A percentile compares a stretch with the other conserved stretches of the same genome.
Conservation (phyloP, 1,139 yeast genomes). For the Blastobotrys aristatus region DNA sequence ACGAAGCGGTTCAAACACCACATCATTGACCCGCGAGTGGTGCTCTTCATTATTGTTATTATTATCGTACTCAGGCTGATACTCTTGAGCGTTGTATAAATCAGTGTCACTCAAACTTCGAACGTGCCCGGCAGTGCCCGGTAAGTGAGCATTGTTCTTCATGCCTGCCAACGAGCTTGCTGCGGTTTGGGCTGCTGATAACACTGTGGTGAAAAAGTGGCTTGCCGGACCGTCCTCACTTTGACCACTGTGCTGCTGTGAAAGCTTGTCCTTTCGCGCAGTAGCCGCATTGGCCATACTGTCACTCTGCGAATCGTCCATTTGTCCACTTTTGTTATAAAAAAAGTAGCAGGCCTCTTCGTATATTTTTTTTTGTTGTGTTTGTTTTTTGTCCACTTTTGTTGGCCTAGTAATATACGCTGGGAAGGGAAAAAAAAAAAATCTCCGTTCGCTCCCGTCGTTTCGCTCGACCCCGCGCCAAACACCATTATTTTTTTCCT, state of each 20-base stretch:
- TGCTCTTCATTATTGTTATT: not conserved
- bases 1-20: slow-evolving; percentile 56
- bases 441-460: no score
- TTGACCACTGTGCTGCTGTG: not conserved
- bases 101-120: slow-evolving; percentile 14
- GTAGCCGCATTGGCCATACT: no score
- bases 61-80: not conserved
- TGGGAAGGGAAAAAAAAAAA: no score
- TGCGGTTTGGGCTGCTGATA: slow-evolving; percentile 34
- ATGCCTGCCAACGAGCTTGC: slow-evolving; percentile 28
- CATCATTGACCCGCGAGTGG: slow-evolving; percentile 27
- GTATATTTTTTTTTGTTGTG: no score
- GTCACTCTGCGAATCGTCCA: no score
- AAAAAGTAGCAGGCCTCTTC: no score
- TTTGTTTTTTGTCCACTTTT: no score
- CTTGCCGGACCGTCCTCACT: slow-evolving; percentile 25
- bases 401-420: no score
- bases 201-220: slow-evolving; percentile 26
- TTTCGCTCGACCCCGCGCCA: no score
- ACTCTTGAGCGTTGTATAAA: slow-evolving; percentile 9
- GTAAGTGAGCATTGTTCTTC: slow-evolving; percentile 1
- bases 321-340: not conserved
- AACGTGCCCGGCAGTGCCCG: not conserved
- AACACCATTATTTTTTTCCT: no score
- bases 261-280: no score